phyloP scores from a whole-genome alignment of 106 monocot species.

The Dendrobium huoshanense region DNA sequence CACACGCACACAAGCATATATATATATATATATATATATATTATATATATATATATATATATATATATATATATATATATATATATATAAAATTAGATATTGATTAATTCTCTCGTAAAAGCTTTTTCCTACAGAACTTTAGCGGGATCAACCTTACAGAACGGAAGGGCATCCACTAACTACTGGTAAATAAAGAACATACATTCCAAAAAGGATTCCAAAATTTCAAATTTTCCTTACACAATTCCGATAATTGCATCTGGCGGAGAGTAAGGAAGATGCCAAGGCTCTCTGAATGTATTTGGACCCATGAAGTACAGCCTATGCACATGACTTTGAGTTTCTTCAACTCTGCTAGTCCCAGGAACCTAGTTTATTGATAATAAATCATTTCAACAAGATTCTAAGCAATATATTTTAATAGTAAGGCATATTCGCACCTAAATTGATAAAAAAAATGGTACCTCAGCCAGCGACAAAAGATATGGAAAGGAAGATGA shows the following conservation, averaged over 20 bases:
- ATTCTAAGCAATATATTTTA: neutral
- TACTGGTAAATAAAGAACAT: neutral
- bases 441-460: neutral
- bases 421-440: neutral
- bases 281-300: conserved; percentile 95
- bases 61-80: neutral
- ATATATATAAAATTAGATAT: neutral
- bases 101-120: neutral
- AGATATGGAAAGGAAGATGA: conserved; percentile 71
- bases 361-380: conserved; percentile 61
- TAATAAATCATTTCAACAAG: conserved; percentile 2
- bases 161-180: neutral
- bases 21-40: neutral
- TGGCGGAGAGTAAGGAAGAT: conserved; percentile 91
- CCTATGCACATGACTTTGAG: conserved; percentile 91
- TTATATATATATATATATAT: neutral
- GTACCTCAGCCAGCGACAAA: conserved; percentile 87
- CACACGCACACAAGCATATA: no score
- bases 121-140: neutral
- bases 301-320: conserved; percentile 97
- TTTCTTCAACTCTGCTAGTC: conserved; percentile 90
- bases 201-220: neutral
- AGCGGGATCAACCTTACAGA: neutral
- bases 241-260: conserved; percentile 93
- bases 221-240: conserved; percentile 34